These are phyloP conservation scores for Pezicula carpinea DNA, from an alignment of 2,329 filamentous ascomycete genomes.

Conservation along the genomic window DNA sequence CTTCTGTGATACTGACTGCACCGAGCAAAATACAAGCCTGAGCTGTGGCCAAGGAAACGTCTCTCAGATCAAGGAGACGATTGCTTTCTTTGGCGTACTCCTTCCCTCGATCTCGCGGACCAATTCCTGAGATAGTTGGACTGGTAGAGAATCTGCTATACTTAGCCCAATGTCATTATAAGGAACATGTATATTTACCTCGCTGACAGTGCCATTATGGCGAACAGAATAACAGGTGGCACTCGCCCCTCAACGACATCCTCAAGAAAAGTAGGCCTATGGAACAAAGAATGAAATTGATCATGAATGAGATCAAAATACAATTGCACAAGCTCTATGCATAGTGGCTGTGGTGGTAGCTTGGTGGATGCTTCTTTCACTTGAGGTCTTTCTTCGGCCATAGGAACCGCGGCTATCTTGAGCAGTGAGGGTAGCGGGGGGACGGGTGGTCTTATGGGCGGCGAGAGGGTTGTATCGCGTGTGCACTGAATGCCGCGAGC, in stretches of 20 bases:
- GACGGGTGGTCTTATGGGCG: background rate
- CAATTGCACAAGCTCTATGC: constrained; percentile 25
- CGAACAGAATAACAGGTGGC: constrained; percentile 19
- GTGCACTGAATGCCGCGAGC: constrained; percentile 7
- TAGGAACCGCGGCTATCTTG: background rate
- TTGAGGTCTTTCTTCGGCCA: background rate
- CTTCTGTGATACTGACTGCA: constrained; percentile 29
- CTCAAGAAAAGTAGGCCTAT: constrained; percentile 23
- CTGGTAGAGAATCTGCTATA: constrained; percentile 21
- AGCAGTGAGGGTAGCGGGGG: background rate
- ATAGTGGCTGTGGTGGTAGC: background rate
- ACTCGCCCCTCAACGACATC: constrained; percentile 20
- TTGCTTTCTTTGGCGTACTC: constrained; percentile 18
- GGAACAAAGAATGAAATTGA: constrained; percentile 30
- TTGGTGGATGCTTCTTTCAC: background rate
- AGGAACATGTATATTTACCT: too few relatives aligned
- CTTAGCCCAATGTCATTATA: background rate
- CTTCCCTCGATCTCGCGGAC: constrained; percentile 21
- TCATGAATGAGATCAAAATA: constrained; percentile 32
- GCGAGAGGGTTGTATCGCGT: constrained; percentile 2
- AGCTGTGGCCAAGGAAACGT: constrained; percentile 32
- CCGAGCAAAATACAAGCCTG: constrained; percentile 37
- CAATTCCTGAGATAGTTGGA: constrained; percentile 11
- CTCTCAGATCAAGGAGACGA: constrained; percentile 29
- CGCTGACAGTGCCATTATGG: constrained; percentile 24